Evolutionary conservation across 805 yeast species (phyloP).

Genomic region (Spathaspora boniae): DNA sequence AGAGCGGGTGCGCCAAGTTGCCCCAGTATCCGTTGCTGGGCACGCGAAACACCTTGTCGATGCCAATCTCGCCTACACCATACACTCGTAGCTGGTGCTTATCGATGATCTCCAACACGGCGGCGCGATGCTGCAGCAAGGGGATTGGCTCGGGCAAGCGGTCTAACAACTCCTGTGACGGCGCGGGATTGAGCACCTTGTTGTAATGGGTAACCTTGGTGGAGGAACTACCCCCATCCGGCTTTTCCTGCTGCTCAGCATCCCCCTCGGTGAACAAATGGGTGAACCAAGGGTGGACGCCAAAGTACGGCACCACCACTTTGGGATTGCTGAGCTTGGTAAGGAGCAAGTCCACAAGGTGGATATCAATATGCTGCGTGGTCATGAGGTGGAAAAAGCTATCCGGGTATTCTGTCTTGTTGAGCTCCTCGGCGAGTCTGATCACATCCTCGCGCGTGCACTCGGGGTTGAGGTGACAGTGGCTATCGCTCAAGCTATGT

Average conservation of each 20-base stretch:
- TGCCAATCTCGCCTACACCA: constrained; percentile 87
- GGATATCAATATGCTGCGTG: constrained; percentile 34
- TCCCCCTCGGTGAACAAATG: constrained; percentile 51
- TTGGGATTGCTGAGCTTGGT: constrained; percentile 10
- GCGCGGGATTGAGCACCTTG: constrained; percentile 42
- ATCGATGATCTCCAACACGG: constrained; percentile 23
- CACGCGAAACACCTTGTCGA: constrained; percentile 72
- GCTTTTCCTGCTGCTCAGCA: too few relatives aligned
- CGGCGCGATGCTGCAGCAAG: constrained; percentile 31
- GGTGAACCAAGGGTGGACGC: constrained; percentile 91
- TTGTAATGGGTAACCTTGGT: constrained; percentile 55
- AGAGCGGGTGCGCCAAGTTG: constrained; percentile 16
- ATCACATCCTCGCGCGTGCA: constrained; percentile 11
- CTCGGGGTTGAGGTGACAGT: constrained; percentile 31
- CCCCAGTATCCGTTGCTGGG: constrained; percentile 60
- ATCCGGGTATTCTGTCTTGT: constrained; percentile 4
- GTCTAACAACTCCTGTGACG: constrained; percentile 36
- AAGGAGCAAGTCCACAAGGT: constrained; percentile 18
- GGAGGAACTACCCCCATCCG: constrained; percentile 3
- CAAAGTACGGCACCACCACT: constrained; percentile 48
- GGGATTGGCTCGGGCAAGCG: constrained; percentile 60
- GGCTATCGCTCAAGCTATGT: constrained; percentile 27
- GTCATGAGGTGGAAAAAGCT: constrained; percentile 34
- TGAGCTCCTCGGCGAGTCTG: constrained; percentile 10
- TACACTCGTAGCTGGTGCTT: constrained; percentile 8